These are phyloP conservation scores for Boletus pseudopeckii DNA, from an alignment of 768 basidiomycete genomes.

Conservation along the genomic window DNA sequence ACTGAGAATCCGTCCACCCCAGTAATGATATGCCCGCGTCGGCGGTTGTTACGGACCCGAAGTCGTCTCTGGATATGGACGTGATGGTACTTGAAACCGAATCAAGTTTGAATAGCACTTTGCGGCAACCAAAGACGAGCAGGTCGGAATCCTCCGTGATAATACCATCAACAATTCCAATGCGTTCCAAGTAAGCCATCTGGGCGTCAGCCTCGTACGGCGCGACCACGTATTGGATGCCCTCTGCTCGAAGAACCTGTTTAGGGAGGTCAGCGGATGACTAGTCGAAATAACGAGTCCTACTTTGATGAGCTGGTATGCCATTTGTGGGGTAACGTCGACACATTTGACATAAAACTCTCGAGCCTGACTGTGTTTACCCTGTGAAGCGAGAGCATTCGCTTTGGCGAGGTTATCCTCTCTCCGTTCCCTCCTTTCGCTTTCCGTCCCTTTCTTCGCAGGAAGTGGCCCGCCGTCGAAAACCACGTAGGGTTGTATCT, in stretches of 20 bases:
- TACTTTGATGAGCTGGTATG: slow-evolving; percentile 95
- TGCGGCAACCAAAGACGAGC: slow-evolving; percentile 93
- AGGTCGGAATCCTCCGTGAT: slow-evolving; percentile 98
- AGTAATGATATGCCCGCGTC: slow-evolving; percentile 67
- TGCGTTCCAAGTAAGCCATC: slow-evolving; percentile 84
- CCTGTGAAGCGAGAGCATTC: slow-evolving; percentile 69
- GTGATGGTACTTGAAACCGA: slow-evolving; percentile 57
- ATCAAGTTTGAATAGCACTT: slow-evolving; percentile 94
- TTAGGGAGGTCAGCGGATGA: slow-evolving; percentile 4
- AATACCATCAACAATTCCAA: slow-evolving; percentile 82
- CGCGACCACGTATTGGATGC: slow-evolving; percentile 83
- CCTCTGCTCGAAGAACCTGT: slow-evolving; percentile 82
- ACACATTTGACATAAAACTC: slow-evolving; percentile 88
- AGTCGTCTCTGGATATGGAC: slow-evolving; percentile 64
- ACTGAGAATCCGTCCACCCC: slow-evolving; percentile 88
- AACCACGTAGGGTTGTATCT: slow-evolving; percentile 86
- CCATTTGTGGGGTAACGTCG: slow-evolving; percentile 97
- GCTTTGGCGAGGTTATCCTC: slow-evolving; percentile 76
- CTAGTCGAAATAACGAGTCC: neutral
- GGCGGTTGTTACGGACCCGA: slow-evolving; percentile 52
- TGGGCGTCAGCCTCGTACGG: slow-evolving; percentile 99
- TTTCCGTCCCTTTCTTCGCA: slow-evolving; percentile 90
- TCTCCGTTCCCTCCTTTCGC: slow-evolving; percentile 69
- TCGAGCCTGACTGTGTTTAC: slow-evolving; percentile 75
- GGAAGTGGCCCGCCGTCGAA: slow-evolving; percentile 96